These are phyloP conservation scores for Graphilbum ipis-grandicollis DNA, from an alignment of 2,329 filamentous ascomycete species.

Conservation along the genomic window DNA sequence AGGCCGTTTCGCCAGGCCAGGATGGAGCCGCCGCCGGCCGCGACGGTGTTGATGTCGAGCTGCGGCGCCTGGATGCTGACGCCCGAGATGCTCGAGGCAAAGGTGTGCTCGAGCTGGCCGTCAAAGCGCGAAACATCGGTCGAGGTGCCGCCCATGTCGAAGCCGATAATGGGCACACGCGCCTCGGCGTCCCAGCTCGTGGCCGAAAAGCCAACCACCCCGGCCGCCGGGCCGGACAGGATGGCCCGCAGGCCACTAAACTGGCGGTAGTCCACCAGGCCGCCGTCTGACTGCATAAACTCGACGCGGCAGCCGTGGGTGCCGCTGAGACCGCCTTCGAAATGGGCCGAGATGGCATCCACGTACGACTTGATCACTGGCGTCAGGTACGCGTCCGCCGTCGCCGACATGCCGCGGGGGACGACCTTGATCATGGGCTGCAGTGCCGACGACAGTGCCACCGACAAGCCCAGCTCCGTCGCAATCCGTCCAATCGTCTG, in stretches of 20 bases:
- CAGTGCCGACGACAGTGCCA: constrained; percentile 1
- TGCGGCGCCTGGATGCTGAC: constrained; percentile 84
- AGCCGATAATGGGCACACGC: constrained; percentile 52
- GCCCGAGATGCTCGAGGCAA: constrained; percentile 53
- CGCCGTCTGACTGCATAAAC: constrained; percentile 53
- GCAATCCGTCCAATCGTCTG: constrained; percentile 5
- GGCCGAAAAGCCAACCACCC: constrained; percentile 56
- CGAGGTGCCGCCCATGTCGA: constrained; percentile 74
- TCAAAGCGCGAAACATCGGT: constrained; percentile 83
- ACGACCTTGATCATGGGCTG: constrained; percentile 53
- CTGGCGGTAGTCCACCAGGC: constrained; percentile 8
- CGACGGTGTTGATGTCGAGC: constrained; percentile 85
- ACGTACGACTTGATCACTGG: constrained; percentile 57
- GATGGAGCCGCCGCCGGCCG: constrained; percentile 58
- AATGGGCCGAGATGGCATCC: constrained; percentile 46
- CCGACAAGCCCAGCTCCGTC: constrained; percentile 1
- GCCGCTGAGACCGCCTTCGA: constrained; percentile 43
- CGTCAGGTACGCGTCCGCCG: constrained; percentile 59
- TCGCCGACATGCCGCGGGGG: constrained; percentile 50
- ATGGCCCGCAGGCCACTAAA: constrained; percentile 32
- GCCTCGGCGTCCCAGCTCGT: constrained; percentile 53
- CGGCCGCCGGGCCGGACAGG: constrained; percentile 51
- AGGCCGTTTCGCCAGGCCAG: constrained; percentile 52
- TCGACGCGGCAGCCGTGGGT: constrained; percentile 40
- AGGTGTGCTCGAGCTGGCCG: constrained; percentile 50